phyloP scores from a whole-genome alignment of 768 basidiomycete genomes.

The Tricholoma terreum region DNA sequence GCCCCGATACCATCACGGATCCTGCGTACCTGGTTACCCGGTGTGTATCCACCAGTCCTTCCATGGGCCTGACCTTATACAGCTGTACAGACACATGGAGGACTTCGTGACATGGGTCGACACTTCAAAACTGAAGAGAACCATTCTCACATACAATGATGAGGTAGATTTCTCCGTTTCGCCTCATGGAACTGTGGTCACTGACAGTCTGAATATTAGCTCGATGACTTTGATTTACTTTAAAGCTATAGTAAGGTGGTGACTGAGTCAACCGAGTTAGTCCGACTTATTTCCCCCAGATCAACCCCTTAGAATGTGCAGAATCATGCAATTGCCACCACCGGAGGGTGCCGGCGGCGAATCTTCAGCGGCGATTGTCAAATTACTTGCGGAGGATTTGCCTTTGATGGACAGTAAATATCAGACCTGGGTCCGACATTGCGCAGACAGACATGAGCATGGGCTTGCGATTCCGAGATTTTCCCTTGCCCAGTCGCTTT shows the following conservation, averaged over 20 bases:
- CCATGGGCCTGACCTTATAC: not conserved
- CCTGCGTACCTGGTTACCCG: constrained; percentile 94
- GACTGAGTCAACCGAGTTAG: not conserved
- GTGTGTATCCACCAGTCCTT: constrained; percentile 33
- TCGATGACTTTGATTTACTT: constrained; percentile 92
- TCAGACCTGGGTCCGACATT: not conserved
- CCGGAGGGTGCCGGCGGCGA: not conserved
- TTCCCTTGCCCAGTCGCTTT: not conserved
- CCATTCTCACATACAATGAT: constrained; percentile 95
- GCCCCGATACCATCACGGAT: constrained; percentile 93
- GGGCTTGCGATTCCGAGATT: not conserved
- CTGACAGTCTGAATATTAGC: constrained; percentile 38
- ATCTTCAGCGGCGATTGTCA: not conserved
- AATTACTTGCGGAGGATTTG: not conserved
- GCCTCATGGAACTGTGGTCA: constrained; percentile 11
- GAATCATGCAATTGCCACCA: too few relatives aligned
- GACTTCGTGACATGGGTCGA: constrained; percentile 99
- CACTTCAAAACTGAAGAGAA: constrained; percentile 93
- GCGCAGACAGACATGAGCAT: not conserved
- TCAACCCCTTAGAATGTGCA: too few relatives aligned
- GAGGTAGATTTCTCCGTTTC: constrained; percentile 48
- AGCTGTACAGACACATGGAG: constrained; percentile 78
- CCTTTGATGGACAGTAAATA: not conserved
- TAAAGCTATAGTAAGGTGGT: constrained; percentile 27
- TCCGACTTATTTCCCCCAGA: not conserved